Evolutionary conservation across 306 rosid species (phyloP).

Genomic region (Quillaja saponaria): DNA sequence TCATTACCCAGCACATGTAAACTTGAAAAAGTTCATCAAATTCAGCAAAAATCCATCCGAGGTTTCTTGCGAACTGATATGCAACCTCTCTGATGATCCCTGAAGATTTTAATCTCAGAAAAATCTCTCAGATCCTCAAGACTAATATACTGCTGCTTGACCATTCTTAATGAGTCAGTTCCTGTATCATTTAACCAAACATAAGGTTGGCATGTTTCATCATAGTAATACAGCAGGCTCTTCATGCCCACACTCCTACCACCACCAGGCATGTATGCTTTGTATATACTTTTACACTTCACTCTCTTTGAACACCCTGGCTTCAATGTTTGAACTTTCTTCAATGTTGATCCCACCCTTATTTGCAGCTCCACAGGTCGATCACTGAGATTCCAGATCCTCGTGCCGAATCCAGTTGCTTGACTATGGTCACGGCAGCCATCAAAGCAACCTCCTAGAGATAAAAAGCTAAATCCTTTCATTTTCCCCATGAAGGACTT

Average conservation of each 20-base stretch:
- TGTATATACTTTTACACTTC: slow-evolving; percentile 81
- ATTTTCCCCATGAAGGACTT: slow-evolving; percentile 40
- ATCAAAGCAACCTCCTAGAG: slow-evolving; percentile 75
- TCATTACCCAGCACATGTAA: slow-evolving; percentile 22
- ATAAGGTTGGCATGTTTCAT: slow-evolving; percentile 88
- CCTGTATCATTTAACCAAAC: slow-evolving; percentile 84
- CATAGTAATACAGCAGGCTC: slow-evolving; percentile 77
- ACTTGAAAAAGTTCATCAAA: too few species aligned
- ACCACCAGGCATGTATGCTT: slow-evolving; percentile 68
- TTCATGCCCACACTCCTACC: slow-evolving; percentile 49
- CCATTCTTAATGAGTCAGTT: slow-evolving; percentile 76
- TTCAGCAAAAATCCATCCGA: slow-evolving; percentile 69
- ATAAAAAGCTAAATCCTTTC: slow-evolving; percentile 45
- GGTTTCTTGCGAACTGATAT: slow-evolving; percentile 76
- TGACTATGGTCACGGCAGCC: slow-evolving; percentile 67
- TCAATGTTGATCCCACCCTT: slow-evolving; percentile 87
- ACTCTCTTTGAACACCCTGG: slow-evolving; percentile 84
- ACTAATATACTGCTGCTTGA: slow-evolving; percentile 83
- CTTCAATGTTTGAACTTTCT: slow-evolving; percentile 76
- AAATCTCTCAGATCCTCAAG: slow-evolving; percentile 81
- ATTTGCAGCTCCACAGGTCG: slow-evolving; percentile 86
- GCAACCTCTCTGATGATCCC: slow-evolving; percentile 88
- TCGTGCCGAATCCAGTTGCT: slow-evolving; percentile 70
- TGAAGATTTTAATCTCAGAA: slow-evolving; percentile 81
- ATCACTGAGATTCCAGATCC: slow-evolving; percentile 92